Evolutionary conservation across 192 early-diverging fungal genomes (phyloP), one percentile per base, ranked within the genome.

Genomic region (Dimargaris xerosporica): DNA sequence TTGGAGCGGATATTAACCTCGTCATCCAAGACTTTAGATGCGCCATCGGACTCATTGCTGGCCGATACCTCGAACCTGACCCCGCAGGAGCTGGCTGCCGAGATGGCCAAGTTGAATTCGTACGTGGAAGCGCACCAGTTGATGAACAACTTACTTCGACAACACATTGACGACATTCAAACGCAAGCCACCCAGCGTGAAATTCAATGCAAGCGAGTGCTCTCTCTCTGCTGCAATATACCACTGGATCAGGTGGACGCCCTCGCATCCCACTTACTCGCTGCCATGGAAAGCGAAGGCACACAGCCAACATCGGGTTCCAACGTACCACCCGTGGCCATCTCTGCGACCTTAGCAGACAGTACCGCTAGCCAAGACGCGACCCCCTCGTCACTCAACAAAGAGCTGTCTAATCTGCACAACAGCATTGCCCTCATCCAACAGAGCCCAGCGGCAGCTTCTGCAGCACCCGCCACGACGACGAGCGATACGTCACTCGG

Each of bases 141-240:
- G 56, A 63, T 73, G 29, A 73, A 78, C 44, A 66, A 63, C 1
- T 62, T 78, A 29, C 67, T 90, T 29, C 67, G 71, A 28, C 65
- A 79, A n/a, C 82, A 89, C 31, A 56, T 91, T 26, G 69, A 73
- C 12, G 73, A 68, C 10, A 54, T 84, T 31, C 74, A 73, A 10
- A 69, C 69, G 10, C 75, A 79, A 47, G 73, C 81, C 3, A 77
- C 77, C 3, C 80, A 85, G 25, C 79, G 77, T 44, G 90, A 93
- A 66, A 62, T 86, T 44, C 80, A 86, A 61, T 94, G 85, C 71
- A 88, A 87, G 71, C 76, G 80, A 61, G 78, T 97, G 39, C 91
- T 94, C 69, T 81, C 89, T 9, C 80, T 82, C 26, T 91, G 91
- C 68, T 94, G 91, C 65, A 80, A 85, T 62, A 82, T 94, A 28